Evolutionary conservation across 306 rosid species (phyloP), one percentile per base, ranked within the genome.

Genomic region (Betula pendula): DNA sequence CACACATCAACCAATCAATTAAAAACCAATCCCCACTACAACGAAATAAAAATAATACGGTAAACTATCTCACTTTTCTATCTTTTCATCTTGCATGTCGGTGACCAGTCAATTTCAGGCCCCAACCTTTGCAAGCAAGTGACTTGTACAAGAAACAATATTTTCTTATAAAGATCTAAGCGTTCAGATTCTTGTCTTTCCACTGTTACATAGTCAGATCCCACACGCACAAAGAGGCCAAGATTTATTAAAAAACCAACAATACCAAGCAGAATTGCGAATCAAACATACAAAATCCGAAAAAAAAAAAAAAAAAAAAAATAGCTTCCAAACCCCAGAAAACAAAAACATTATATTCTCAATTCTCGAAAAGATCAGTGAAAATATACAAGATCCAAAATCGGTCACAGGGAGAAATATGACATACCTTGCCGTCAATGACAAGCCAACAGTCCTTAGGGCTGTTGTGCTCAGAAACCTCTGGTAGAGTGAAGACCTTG

Each of bases 371-470:
- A 13, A 68, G 17, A 70, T 42, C 35, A 72, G 6, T 50, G 52
- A 52, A 72, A 24, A 33, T 15, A 24, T 12, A 49, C 53, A 24
- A 53, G 48, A 68, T 2, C 45, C 76, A 68, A 15, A 15, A 0
- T 45, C 49, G 0, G 2, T 45, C 16, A 48, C n/a, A 1, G 6
- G 68, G 35, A 48, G 38, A 81, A 45, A 24, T 2, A 16, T 24
- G 13, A 58, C 40, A 77, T 74, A 92, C 99, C 97, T 89, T 95
- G 83, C 89, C 90, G 22, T 79, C 85, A 55, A 95, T 88, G 72
- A 95, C 81, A 70, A 95, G 84, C 97, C 97, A 95, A 82, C 99
- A 95, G 69, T 90, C 96, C 27, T 85, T 83, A 79, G 83, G 55
- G 76, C 29, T 63, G 75, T 83, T 89, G 82, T 90, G 97, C 16